Evolutionary conservation across 306 rosid genomes (phyloP).

Genomic region (Hippophae gyantsensis): DNA sequence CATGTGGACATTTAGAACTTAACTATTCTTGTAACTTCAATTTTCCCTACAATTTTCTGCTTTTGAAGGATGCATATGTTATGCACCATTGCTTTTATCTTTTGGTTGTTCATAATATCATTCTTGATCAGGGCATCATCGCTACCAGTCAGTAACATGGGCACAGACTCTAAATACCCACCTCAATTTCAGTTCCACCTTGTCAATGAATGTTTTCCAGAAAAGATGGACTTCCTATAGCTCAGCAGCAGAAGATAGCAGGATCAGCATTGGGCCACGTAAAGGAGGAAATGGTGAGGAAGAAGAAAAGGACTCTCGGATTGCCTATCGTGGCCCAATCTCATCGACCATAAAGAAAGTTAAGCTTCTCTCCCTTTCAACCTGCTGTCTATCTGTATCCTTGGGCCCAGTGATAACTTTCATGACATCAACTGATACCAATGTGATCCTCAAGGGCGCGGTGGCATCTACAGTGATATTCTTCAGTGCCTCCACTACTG

Average conservation of each 20-base stretch:
- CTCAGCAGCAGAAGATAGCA: conserved; percentile 40
- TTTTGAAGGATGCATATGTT: background rate
- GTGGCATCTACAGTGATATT: conserved; percentile 77
- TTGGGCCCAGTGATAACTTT: conserved; percentile 86
- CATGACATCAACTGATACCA: conserved; percentile 87
- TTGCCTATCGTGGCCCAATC: conserved; percentile 70
- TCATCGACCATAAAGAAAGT: conserved; percentile 79
- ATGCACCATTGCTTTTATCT: background rate
- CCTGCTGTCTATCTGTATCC: conserved; percentile 89
- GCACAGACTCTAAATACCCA: conserved; percentile 15
- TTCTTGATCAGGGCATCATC: conserved; percentile 44
- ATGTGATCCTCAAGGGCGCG: conserved; percentile 87
- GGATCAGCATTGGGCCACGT: conserved; percentile 80
- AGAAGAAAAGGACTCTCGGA: conserved; percentile 47
- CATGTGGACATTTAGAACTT: too few species aligned
- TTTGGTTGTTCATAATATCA: conserved; percentile 5
- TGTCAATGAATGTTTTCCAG: conserved; percentile 30
- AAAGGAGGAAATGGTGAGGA: conserved; percentile 32
- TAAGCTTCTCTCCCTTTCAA: conserved; percentile 84
- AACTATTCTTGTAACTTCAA: too few species aligned
- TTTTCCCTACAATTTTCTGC: too few species aligned
- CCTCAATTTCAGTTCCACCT: conserved; percentile 17
- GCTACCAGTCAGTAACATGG: conserved; percentile 29
- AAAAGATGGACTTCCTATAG: conserved; percentile 69
- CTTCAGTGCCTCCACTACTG: conserved; percentile 66